Evolutionary conservation across 129 eudicot genomes (phyloP), one percentile per base, ranked within the genome.

Genomic region (Pseudognaphalium luteoalbum): DNA sequence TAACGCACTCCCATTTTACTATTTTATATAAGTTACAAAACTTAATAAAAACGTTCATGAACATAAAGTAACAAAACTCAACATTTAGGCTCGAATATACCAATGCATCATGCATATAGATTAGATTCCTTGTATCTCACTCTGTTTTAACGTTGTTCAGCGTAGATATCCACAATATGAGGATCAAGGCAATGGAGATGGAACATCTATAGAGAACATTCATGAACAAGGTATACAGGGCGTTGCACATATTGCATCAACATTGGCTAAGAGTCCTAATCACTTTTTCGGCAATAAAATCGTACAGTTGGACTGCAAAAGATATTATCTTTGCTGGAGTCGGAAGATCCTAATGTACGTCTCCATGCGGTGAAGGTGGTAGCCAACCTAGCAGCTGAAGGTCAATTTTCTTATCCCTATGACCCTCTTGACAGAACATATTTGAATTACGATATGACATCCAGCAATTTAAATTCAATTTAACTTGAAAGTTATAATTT

Each of bases 301-400:
- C 35, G 57, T 73, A 68, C 88, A 92, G 97, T 92, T 78, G 96
- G 96, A 74, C 65, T 92, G 91, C 93, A 89, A 34, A 92, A 83
- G 88, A 92, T 92, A 78, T 72, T 92, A 68, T 92, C 96, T 6
- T 82, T 92, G 82, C 88, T 92, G 69, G 97, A 92, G 81, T 89
- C 97, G 1, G 89, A 92, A 79, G 97, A 92, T 83, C 80, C 91
- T 50, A 87, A 76, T 83, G 87, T 89, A 19, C 92, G 96, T 66
- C 83, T 89, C 78, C 97, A 92, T 84, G 97, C 97, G 22, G 97
- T 92, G 56, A 92, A 92, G 79, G 92, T 92, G 66, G 93, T 92
- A 57, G 97, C 97, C 63, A 92, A 92, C 83, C 90, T 92, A 70
- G 97, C 97, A 70, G 97, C 97, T 76, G 96, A 92, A 92, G 97